phyloP scores from a whole-genome alignment of 305 asterid genomes.

The Fraxinus paxiana region DNA sequence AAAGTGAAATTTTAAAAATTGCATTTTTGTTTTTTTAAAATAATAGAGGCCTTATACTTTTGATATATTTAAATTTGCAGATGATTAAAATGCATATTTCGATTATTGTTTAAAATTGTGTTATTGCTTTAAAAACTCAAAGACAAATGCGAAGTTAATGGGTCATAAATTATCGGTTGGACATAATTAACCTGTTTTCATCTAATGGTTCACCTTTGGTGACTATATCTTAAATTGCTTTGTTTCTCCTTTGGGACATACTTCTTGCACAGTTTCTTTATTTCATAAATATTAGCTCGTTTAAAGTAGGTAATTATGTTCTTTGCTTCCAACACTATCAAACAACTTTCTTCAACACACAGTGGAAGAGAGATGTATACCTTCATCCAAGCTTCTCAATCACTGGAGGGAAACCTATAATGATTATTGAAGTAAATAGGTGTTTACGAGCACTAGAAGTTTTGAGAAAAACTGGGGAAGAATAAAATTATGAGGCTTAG shows the following conservation, averaged over 20 bases:
- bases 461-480: neutral
- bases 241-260: neutral
- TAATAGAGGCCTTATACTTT: neutral
- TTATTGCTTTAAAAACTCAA: neutral
- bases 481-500: neutral
- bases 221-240: neutral
- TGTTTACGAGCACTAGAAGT: neutral
- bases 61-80: neutral
- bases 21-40: neutral
- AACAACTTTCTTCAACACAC: neutral
- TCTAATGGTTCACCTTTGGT: neutral
- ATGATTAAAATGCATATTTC: neutral
- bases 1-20: neutral
- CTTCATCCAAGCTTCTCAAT: constrained; percentile 1
- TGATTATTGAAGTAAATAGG: neutral
- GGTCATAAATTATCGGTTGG: neutral
- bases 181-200: neutral
- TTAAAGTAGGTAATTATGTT: neutral
- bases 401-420: neutral
- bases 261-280: neutral
- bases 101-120: neutral
- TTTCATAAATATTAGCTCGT: neutral
- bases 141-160: neutral
- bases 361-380: neutral
- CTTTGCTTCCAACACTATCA: neutral